These are phyloP conservation scores for Ogataea naganishii DNA, from an alignment of 805 yeast genomes.

Conservation along the genomic window DNA sequence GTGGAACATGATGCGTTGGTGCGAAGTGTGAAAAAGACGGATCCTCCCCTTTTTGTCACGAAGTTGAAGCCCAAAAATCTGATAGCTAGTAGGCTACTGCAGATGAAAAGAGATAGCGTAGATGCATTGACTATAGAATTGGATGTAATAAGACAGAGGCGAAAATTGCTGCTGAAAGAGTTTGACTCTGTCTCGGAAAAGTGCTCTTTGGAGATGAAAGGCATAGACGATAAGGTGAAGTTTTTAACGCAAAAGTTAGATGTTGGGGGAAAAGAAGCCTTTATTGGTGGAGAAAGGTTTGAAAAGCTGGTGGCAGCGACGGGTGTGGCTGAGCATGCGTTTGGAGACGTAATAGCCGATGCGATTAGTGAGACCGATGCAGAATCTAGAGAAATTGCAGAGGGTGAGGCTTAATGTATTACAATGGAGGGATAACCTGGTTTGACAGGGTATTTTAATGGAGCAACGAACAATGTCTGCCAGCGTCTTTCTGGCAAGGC, in stretches of 20 bases:
- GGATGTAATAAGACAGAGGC: conserved; percentile 7
- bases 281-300: conserved; percentile 10
- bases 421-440: too few relatives aligned
- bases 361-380: too few relatives aligned
- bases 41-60: conserved; percentile 8
- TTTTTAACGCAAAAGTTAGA: conserved; percentile 9
- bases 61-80: conserved; percentile 16
- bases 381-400: too few relatives aligned
- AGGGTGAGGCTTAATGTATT: too few relatives aligned
- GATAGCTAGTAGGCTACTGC: conserved; percentile 8
- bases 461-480: too few relatives aligned
- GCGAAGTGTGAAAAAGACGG: conserved; percentile 6
- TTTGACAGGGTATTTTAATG: too few relatives aligned
- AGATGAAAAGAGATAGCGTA: conserved; percentile 9
- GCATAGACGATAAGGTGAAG: conserved; percentile 5
- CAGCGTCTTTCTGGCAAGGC: too few relatives aligned
- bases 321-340: too few relatives aligned
- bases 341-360: too few relatives aligned
- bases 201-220: conserved; percentile 5
- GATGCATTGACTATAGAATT: conserved; percentile 9
- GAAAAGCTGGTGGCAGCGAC: conserved; percentile 10
- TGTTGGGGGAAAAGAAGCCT: conserved; percentile 4
- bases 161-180: conserved; percentile 6
- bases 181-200: conserved; percentile 6
- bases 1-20: conserved; percentile 30